Base-by-base conservation (phyloP, 179 eudicot species). In the Pouteria campechiana region DNA sequence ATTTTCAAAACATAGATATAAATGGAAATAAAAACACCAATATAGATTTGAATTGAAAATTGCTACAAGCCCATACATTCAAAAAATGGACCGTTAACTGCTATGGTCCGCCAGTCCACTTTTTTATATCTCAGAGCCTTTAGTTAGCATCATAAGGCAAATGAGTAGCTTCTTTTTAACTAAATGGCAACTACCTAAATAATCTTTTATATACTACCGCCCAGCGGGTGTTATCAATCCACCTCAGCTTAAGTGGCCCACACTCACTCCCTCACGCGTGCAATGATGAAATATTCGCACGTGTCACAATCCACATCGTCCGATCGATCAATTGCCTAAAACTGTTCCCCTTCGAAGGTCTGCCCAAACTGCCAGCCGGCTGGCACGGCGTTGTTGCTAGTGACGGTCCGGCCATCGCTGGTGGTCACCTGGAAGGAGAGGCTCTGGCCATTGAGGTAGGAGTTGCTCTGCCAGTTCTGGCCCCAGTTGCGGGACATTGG, bases 391-490 rank as follows among this genome's bases (percentile, higher is more conserved):
- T 58, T 42, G 37, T 60, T 28, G 38, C 53, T 52, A 17, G 70
- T 50, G 17, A 69, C 23, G 6, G 56, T 58, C 44, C 48, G 42
- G 12, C 70, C 75, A 10, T 64, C 58, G 29, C 75, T 60, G 29
- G 56, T 37, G 4, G 46, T 59, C 11, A 69, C 66, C 9, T n/a
- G 29, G 33, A 69, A 64, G 14, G 75, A 69, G 19, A 69, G 60
- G 32, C 37, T n/a, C 38, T 64, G 67, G 32, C 70, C 60, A 22
- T 60, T 25, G 19, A 69, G 75, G 31, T 55, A 27, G 0, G 67
- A 50, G 55, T 64, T 50, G 58, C 63, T 64, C 49, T 69, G 67
- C 75, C 75, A 69, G 14, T 69, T 69, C 22, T 69, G 75, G 9
- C 75, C 75, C 75, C 75, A 69, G 37, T 69, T 69, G 35, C 75